Conservation (phyloP, 2,329 filamentous ascomycete species). For the Sphaerulina vaccinii region DNA sequence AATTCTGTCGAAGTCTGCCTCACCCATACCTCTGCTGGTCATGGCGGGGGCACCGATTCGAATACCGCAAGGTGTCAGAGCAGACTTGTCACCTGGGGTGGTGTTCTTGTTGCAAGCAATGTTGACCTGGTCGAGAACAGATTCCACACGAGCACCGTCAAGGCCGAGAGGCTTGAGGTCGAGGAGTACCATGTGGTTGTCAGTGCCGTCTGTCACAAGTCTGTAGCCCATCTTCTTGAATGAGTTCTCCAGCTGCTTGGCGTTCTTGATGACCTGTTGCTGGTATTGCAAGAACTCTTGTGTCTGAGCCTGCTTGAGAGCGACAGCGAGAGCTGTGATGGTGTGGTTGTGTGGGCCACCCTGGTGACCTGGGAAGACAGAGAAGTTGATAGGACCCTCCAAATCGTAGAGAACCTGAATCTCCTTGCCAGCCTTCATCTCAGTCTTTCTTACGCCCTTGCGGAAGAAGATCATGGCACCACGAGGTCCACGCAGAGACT, state of each 20-base stretch:
- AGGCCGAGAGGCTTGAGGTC: slow-evolving; percentile 79
- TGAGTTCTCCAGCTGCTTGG: slow-evolving; percentile 78
- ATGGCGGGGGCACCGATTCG: slow-evolving; percentile 97
- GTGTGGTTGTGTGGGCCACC: slow-evolving; percentile 99
- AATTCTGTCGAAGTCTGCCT: slow-evolving; percentile 88
- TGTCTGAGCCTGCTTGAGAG: slow-evolving; percentile 86
- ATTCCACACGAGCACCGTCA: slow-evolving; percentile 93
- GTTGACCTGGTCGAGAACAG: slow-evolving; percentile 95
- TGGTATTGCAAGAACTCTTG: slow-evolving; percentile 95
- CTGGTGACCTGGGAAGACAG: slow-evolving; percentile 98
- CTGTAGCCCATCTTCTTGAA: slow-evolving; percentile 85
- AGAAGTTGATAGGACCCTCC: slow-evolving; percentile 96
- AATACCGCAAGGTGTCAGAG: slow-evolving; percentile 89
- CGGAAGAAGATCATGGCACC: slow-evolving; percentile 99
- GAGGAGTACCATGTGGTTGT: slow-evolving; percentile 95
- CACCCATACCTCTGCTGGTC: slow-evolving; percentile 91
- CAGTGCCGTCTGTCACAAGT: slow-evolving; percentile 91
- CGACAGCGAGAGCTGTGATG: slow-evolving; percentile 93
- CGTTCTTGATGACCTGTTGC: slow-evolving; percentile 86
- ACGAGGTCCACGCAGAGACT: slow-evolving; percentile 94
- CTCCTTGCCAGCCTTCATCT: slow-evolving; percentile 88
- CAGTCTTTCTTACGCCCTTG: slow-evolving; percentile 87
- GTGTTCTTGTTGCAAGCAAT: slow-evolving; percentile 99
- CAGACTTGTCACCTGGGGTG: slow-evolving; percentile 95
- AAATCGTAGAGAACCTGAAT: slow-evolving; percentile 74